Conservation (phyloP, 78 protist species). For the Paulinella micropora region DNA sequence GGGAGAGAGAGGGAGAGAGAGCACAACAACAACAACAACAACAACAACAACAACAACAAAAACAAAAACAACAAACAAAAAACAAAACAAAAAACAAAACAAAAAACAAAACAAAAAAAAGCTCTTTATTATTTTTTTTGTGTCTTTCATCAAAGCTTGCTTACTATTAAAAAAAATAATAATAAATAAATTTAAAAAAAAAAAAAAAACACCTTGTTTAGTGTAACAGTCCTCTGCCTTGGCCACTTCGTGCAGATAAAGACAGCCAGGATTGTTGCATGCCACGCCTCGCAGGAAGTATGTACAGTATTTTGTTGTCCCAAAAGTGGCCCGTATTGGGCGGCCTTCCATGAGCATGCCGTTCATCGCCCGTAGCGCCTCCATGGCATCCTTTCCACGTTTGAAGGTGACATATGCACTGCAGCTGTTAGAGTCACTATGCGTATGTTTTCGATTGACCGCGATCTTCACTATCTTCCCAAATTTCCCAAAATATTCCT, state of each 20-base stretch:
- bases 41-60: too few relatives aligned
- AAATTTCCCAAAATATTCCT: constrained; percentile 68
- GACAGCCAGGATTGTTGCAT: constrained; percentile 79
- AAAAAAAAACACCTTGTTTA: too few relatives aligned
- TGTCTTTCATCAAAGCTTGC: too few relatives aligned
- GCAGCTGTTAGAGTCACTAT: constrained; percentile 53
- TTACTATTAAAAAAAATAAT: too few relatives aligned
- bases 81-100: too few relatives aligned
- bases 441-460: constrained; percentile 47
- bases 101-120: too few relatives aligned
- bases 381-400: constrained; percentile 50
- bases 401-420: constrained; percentile 68
- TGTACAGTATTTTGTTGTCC: constrained; percentile 84
- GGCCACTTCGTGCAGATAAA: constrained; percentile 76
- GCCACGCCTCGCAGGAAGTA: constrained; percentile 51
- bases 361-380: constrained; percentile 44
- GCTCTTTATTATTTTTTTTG: too few relatives aligned
- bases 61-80: too few relatives aligned
- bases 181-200: too few relatives aligned
- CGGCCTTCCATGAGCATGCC: constrained; percentile 54
- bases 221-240: constrained; percentile 47
- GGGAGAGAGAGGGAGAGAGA: too few relatives aligned
- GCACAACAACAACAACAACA: too few relatives aligned
- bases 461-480: constrained; percentile 78
- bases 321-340: constrained; percentile 56